phyloP scores from a whole-genome alignment of 1,284 basidiomycete genomes.

The Trichosporon coremiiforme region DNA sequence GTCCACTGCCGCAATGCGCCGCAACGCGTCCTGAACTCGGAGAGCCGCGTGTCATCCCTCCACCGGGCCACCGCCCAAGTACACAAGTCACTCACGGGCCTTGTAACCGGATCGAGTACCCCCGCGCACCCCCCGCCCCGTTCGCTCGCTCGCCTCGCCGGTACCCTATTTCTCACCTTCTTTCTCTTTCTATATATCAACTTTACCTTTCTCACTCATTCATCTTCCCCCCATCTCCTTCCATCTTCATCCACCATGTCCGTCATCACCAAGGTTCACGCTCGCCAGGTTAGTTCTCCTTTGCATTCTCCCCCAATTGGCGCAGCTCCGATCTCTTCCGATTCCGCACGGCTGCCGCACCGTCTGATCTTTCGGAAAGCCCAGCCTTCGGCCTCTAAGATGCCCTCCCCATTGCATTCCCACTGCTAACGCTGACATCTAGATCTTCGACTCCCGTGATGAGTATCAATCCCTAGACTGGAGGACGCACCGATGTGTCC shows the following conservation, averaged over 20 bases:
- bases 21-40: constrained; percentile 6
- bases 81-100: constrained; percentile 17
- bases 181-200: constrained; percentile 11
- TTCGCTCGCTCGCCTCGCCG: constrained; percentile 5
- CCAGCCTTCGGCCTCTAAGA: background rate
- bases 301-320: background rate
- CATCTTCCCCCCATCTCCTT: constrained; percentile 3
- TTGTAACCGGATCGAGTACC: constrained; percentile 15
- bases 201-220: constrained; percentile 16
- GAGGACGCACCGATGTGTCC: background rate
- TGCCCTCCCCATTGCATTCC: background rate
- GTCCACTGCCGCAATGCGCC: constrained; percentile 14
- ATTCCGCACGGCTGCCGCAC: background rate
- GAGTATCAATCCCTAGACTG: constrained; percentile 36
- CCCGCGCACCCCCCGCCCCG: constrained; percentile 16
- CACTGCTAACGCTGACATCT: constrained; percentile 26
- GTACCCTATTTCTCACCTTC: constrained; percentile 18
- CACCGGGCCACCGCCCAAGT: constrained; percentile 3
- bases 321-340: background rate
- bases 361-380: background rate
- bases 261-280: constrained; percentile 74
- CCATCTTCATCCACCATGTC: constrained; percentile 65
- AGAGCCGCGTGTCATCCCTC: constrained; percentile 17
- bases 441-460: constrained; percentile 97
- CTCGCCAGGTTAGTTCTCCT: constrained; percentile 69